These are phyloP conservation scores for Pichia sp. DNA, from an alignment of 1,139 yeast species.

Conservation along the genomic window DNA sequence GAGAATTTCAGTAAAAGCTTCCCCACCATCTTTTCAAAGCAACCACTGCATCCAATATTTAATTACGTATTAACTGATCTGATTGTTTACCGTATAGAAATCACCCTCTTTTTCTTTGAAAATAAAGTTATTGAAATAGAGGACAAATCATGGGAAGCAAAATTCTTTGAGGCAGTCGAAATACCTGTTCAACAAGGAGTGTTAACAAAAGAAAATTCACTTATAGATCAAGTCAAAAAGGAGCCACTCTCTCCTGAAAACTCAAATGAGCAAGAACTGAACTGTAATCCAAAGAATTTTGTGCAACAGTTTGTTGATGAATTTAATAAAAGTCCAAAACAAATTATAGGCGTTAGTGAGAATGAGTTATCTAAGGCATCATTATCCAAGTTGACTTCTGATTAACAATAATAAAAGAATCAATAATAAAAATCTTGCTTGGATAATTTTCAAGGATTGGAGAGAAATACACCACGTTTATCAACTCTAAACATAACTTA, in stretches of 20 bases:
- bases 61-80: conserved; percentile 2
- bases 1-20: conserved; percentile 1
- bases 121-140: background rate
- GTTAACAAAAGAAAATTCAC: background rate
- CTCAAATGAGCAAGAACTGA: background rate
- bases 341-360: background rate
- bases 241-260: too few relatives aligned
- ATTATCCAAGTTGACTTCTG: too few relatives aligned
- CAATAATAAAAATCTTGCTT: too few relatives aligned
- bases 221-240: too few relatives aligned
- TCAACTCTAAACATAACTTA: too few relatives aligned
- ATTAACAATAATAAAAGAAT: too few relatives aligned
- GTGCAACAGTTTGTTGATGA: conserved; percentile 2
- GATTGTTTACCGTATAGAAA: conserved; percentile 2
- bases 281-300: background rate
- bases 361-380: too few relatives aligned
- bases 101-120: background rate
- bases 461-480: too few relatives aligned
- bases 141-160: conserved; percentile 5
- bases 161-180: conserved; percentile 2
- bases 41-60: background rate
- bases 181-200: conserved; percentile 1
- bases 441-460: too few relatives aligned
- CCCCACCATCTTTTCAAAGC: background rate
- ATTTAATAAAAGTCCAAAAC: background rate